Base-by-base conservation (phyloP, 1,284 basidiomycete genomes). In the Meripilus lineatus region DNA sequence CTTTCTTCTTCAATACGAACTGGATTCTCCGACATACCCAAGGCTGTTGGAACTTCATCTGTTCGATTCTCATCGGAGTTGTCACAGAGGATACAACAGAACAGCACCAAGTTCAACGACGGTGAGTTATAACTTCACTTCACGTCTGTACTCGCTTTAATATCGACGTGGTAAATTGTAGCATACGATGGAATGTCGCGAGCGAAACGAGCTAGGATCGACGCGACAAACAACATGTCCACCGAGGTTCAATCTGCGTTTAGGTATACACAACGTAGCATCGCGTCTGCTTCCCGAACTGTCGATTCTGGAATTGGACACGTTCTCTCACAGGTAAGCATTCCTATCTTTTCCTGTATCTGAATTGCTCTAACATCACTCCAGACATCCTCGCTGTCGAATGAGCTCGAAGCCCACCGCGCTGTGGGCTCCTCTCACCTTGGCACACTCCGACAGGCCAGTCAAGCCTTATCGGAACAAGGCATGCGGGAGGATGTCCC, bases 121-220 rank as follows among this genome's bases (percentile, higher is more conserved):
- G 75, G 81, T 79, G 49, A 43, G 72, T 58, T 10, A n/a, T 5
- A 34, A 26, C 3, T 32, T 44, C 14, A 30, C n/a, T n/a, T 30
- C 10, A 30, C 8, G 24, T 32, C 1, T 32, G 14, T 2, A 11
- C 24, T 36, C 8, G 13, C 21, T 38, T 22, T 24, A 11, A 20
- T 41, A 40, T 13, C 13, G 14, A 40, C 20, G 14, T 26, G 11
- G 22, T 26, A 24, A 5, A 14, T 14, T 21, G 2, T 49, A 82
- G 83, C 77, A 21, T 73, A 86, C 50, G 78, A 85, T 49, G 70
- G 75, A 44, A 67, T 84, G 53, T 65, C 67, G 33, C 71, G 76
- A 44, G 74, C 77, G 11, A 90, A 90, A 58, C 72, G 79, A 42
- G 78, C 79, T 26, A 74, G 87, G 21, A 57, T 82, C 4, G 84